Evolutionary conservation across 2,329 filamentous ascomycete genomes (phyloP).

Genomic region (Clonostachys rosea): DNA sequence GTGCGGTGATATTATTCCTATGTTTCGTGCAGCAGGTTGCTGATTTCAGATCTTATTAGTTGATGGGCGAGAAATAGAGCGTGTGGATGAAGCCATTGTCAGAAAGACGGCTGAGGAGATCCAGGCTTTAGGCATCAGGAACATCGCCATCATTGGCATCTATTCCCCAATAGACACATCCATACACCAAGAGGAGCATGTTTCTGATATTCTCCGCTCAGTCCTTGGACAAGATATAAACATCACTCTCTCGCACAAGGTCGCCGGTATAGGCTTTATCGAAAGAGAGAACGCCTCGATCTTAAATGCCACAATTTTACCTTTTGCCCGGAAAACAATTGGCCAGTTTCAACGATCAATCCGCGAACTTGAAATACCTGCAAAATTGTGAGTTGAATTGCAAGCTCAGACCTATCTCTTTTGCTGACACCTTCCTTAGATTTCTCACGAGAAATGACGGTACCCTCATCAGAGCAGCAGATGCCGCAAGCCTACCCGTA

Average conservation of each 20-base stretch:
- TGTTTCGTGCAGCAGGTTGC: too few species aligned
- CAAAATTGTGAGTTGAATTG: too few species aligned
- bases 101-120: slow-evolving; percentile 22
- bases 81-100: slow-evolving; percentile 29
- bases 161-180: slow-evolving; percentile 39
- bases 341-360: slow-evolving; percentile 42
- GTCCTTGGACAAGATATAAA: slow-evolving; percentile 22
- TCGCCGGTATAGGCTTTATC: slow-evolving; percentile 36
- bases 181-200: slow-evolving; percentile 31
- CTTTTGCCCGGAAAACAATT: slow-evolving; percentile 40
- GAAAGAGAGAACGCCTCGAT: slow-evolving; percentile 51
- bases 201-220: slow-evolving; percentile 17
- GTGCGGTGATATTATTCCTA: slow-evolving; percentile 8
- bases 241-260: slow-evolving; percentile 35
- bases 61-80: slow-evolving; percentile 36
- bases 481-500: slow-evolving; percentile 43
- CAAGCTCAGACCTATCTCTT: too few species aligned
- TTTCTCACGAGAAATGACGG: slow-evolving; percentile 51
- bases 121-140: slow-evolving; percentile 22
- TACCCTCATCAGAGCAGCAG: slow-evolving; percentile 40
- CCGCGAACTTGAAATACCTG: slow-evolving; percentile 20
- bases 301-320: slow-evolving; percentile 46
- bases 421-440: slow-evolving; percentile 23
- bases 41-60: too few species aligned
- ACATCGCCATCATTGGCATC: slow-evolving; percentile 35